phyloP scores from a whole-genome alignment of 352 stramenopile species.

The Phytophthora constricta region DNA sequence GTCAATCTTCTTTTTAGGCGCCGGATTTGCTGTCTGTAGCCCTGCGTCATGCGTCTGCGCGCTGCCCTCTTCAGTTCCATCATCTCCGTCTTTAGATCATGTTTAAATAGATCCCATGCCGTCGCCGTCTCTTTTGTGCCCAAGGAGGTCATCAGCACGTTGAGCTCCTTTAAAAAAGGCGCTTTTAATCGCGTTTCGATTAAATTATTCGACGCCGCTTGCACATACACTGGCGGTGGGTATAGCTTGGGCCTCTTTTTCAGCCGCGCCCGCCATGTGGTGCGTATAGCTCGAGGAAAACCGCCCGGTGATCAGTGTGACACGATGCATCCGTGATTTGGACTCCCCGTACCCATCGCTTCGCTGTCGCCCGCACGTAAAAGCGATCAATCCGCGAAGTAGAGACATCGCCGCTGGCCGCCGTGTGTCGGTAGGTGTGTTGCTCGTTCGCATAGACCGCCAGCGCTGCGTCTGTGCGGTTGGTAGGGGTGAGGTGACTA shows the following conservation, averaged over 20 bases:
- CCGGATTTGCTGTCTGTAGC: background rate
- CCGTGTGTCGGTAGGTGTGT: constrained; percentile 2
- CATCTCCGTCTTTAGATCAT: background rate
- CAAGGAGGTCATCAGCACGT: background rate
- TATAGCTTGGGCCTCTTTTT: constrained; percentile 1
- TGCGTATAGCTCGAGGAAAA: constrained; percentile 3
- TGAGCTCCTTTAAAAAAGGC: too few relatives aligned
- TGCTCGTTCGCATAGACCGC: background rate
- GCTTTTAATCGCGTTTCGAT: background rate
- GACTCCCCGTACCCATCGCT: background rate
- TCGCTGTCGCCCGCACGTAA: background rate
- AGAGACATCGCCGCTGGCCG: background rate
- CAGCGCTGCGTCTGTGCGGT: background rate
- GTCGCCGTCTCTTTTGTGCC: background rate
- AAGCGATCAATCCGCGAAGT: constrained; percentile 5
- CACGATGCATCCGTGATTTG: background rate
- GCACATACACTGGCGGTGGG: background rate
- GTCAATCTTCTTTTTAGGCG: background rate
- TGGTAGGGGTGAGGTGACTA: background rate
- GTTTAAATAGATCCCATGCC: background rate
- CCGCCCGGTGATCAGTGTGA: background rate
- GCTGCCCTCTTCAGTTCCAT: background rate
- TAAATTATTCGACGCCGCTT: background rate
- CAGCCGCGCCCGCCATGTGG: background rate
- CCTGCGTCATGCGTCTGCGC: background rate